Percentiles rank a stretch among this genome's conserved stretches.
phyloP scores from a whole-genome alignment of 306 rosid species.

The Lathyrus tuberosus region DNA sequence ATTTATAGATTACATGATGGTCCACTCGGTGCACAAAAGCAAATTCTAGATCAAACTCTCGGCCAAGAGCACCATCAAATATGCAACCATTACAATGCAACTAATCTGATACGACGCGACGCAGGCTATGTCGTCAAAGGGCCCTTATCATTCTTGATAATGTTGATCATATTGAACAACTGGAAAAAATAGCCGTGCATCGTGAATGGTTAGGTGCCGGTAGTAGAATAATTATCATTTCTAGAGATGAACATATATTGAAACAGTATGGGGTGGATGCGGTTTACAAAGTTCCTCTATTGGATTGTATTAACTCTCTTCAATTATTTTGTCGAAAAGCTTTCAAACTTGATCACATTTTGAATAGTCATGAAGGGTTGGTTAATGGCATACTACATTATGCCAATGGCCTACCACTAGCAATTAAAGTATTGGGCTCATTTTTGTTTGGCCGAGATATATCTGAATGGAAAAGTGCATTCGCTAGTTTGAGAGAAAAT shows the following conservation, averaged over 20 bases:
- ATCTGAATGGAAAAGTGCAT: background rate
- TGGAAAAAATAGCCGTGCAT: no score
- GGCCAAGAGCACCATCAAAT: background rate
- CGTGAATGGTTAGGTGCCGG: no score
- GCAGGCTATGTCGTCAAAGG: background rate
- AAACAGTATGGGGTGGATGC: no score
- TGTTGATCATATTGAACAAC: no score
- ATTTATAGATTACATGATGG: no score
- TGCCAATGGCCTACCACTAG: constrained; percentile 27
- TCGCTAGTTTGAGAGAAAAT: constrained; percentile 6
- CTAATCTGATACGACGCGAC: background rate
- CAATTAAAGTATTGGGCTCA: constrained; percentile 29
- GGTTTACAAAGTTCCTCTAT: no score
- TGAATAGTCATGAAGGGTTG: background rate
- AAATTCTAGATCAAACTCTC: constrained; percentile 6
- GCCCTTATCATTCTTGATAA: no score
- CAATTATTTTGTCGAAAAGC: no score
- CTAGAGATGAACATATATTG: no score
- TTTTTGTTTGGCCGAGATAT: background rate
- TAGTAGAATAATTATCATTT: no score
- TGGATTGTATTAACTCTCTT: no score
- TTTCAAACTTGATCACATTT: no score
- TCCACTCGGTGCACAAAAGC: background rate
- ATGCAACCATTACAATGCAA: background rate
- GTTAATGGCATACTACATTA: background rate